phyloP scores from a whole-genome alignment of 139 green algal species.

The Mychonastes homosphaera region DNA sequence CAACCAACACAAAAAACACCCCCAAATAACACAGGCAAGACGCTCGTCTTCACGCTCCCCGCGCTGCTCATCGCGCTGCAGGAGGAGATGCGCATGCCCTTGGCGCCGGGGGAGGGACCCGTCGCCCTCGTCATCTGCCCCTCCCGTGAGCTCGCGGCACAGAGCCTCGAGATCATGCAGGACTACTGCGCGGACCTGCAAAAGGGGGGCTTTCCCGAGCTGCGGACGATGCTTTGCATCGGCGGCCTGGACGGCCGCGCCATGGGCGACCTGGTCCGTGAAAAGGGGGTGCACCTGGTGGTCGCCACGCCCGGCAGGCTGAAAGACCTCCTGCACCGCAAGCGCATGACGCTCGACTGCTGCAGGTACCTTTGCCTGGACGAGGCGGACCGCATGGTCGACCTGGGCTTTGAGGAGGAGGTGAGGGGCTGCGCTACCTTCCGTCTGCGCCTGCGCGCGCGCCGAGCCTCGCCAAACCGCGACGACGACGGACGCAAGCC shows the following conservation, averaged over 20 bases:
- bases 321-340: constrained; percentile 89
- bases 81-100: constrained; percentile 62
- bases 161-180: constrained; percentile 75
- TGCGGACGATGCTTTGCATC: constrained; percentile 82
- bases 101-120: constrained; percentile 76
- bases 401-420: constrained; percentile 93
- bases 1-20: too few relatives aligned
- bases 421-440: too few relatives aligned
- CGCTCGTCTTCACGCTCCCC: constrained; percentile 86
- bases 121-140: constrained; percentile 88
- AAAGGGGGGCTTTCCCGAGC: constrained; percentile 35
- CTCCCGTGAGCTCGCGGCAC: constrained; percentile 84
- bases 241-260: constrained; percentile 84
- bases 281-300: constrained; percentile 78
- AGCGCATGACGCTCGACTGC: constrained; percentile 78
- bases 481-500: background rate
- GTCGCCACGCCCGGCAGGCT: constrained; percentile 87
- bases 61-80: constrained; percentile 82
- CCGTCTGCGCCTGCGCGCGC: too few relatives aligned
- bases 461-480: background rate
- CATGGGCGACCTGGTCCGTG: constrained; percentile 33
- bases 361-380: constrained; percentile 89
- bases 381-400: constrained; percentile 97
- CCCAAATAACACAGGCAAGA: constrained; percentile 92
- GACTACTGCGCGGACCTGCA: constrained; percentile 41